phyloP scores from a whole-genome alignment of 441 rosid genomes.

The Erodium texanum region DNA sequence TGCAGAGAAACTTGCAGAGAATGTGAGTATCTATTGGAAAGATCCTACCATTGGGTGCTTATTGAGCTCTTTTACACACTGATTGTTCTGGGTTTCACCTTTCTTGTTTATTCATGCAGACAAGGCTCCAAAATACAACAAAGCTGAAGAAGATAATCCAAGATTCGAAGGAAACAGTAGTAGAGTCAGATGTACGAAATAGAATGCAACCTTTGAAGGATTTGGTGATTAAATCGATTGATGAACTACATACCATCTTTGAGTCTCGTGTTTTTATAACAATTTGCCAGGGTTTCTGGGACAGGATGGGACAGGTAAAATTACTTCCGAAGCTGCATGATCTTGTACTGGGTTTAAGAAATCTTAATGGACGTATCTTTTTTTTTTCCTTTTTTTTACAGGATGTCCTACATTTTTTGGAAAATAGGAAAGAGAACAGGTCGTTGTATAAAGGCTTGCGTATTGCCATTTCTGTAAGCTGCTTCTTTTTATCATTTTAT shows the following conservation, averaged over 20 bases:
- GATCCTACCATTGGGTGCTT: too few relatives aligned
- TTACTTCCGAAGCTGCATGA: background rate
- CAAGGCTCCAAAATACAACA: constrained; percentile 64
- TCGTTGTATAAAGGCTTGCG: constrained; percentile 97
- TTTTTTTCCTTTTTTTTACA: constrained; percentile 26
- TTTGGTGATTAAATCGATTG: constrained; percentile 59
- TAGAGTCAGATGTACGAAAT: constrained; percentile 62
- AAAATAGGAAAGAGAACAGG: constrained; percentile 86
- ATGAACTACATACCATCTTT: constrained; percentile 62
- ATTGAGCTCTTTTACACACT: background rate
- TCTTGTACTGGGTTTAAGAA: background rate
- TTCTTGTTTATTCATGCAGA: constrained; percentile 28
- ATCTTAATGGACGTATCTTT: background rate
- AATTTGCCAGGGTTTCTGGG: constrained; percentile 89
- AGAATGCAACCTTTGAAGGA: constrained; percentile 83
- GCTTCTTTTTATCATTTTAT: background rate
- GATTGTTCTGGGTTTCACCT: background rate
- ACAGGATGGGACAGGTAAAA: constrained; percentile 83
- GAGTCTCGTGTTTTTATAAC: constrained; percentile 72
- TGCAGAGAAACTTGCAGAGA: constrained; percentile 80
- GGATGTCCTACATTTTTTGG: constrained; percentile 82
- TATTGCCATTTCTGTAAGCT: constrained; percentile 73
- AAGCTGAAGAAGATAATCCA: constrained; percentile 88
- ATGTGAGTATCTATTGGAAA: constrained; percentile 44
- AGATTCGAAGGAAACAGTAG: constrained; percentile 74